These are phyloP conservation scores for Aspergillus incahuasiensis DNA, from an alignment of 495 filamentous ascomycete species.

Conservation along the genomic window DNA sequence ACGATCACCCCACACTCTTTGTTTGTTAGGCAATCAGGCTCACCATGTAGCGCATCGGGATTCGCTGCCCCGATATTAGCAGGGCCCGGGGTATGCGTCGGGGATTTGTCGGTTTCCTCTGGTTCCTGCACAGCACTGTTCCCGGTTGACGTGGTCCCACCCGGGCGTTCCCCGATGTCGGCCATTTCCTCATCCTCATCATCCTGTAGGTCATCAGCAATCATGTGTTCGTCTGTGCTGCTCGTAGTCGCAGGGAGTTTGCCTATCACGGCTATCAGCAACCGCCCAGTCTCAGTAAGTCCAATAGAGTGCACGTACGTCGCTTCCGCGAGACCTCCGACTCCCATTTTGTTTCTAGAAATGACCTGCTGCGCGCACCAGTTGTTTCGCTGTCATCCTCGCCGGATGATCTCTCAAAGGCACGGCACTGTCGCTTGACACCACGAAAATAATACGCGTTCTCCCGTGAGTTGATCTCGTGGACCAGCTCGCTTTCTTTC, in stretches of 20 bases:
- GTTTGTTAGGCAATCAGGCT: conserved; percentile 1
- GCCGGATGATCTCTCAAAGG: neutral
- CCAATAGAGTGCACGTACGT: conserved; percentile 29
- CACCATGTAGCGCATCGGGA: conserved; percentile 22
- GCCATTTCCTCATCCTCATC: conserved; percentile 4
- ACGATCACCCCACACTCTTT: conserved; percentile 7
- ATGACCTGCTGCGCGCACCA: conserved; percentile 26
- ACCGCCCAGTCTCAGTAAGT: neutral
- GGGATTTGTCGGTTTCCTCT: conserved; percentile 15
- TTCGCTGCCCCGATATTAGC: conserved; percentile 16
- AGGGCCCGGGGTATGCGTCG: conserved; percentile 9
- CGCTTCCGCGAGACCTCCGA: conserved; percentile 29
- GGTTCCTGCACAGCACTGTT: conserved; percentile 9
- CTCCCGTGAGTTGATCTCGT: conserved; percentile 32
- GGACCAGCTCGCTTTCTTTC: conserved; percentile 22
- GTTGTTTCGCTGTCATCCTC: neutral
- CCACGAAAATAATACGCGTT: conserved; percentile 32
- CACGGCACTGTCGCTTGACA: conserved; percentile 44
- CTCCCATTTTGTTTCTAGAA: conserved; percentile 41
- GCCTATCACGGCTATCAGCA: conserved; percentile 21
- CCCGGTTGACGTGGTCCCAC: conserved; percentile 21
- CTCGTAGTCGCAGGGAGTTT: conserved; percentile 32
- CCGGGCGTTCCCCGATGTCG: conserved; percentile 8
- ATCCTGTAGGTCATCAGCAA: conserved; percentile 4
- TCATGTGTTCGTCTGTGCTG: conserved; percentile 15